Conservation (phyloP, 495 filamentous ascomycete species). For the Neurospora sp. region DNA sequence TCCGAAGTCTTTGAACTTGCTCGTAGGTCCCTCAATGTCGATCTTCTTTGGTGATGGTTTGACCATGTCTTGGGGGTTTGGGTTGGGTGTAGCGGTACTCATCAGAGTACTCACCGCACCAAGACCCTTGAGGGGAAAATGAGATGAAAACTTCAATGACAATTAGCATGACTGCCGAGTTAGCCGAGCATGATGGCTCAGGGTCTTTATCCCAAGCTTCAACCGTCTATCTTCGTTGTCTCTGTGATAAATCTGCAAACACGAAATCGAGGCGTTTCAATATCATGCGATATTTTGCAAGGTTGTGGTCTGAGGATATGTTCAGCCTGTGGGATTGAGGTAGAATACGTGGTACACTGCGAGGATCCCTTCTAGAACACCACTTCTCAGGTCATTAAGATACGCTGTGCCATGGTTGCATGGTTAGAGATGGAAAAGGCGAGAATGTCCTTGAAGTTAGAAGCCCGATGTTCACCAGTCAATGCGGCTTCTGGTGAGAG, state of each 20-base stretch:
- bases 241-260: not conserved
- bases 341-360: not conserved
- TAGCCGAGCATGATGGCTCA: not conserved
- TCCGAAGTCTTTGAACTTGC: not conserved
- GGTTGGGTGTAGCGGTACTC: not conserved
- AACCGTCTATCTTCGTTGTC: not conserved
- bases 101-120: not conserved
- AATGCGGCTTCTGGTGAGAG: not conserved
- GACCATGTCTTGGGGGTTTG: not conserved
- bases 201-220: not conserved
- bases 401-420: not conserved
- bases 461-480: not conserved
- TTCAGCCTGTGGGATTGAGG: not conserved
- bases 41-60: not conserved
- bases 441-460: not conserved
- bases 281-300: not conserved
- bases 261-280: not conserved
- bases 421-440: not conserved
- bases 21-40: not conserved
- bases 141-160: not conserved
- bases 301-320: not conserved
- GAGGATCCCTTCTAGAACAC: not conserved
- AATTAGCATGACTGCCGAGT: not conserved
- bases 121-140: not conserved
- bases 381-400: not conserved